Base-by-base conservation (phyloP, 306 rosid species). In the Prunus dulcis region DNA sequence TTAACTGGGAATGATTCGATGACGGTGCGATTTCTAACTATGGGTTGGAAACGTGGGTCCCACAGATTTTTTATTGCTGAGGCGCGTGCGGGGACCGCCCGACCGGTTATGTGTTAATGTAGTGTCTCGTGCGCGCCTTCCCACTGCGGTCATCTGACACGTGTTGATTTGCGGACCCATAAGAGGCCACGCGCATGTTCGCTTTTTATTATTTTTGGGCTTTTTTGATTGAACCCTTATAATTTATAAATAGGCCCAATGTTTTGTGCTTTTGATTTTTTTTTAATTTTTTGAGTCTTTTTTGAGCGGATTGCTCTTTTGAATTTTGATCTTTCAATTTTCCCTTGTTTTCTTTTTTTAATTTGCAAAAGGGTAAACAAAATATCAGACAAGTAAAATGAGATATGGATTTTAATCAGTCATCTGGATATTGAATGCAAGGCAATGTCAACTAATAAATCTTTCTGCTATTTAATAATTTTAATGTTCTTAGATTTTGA, bases 1-100 rank as follows among this genome's bases (percentile, higher is more conserved):
- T 86, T 82, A 72, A 67, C 79, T 58, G 43, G 76, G 55, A 28
- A 38, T 3, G 34, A 46, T 51, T 71, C 66, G 53, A 58, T 22
- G 32, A 56, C 58, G 70, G 75, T 58, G 66, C 23, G 20, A 20
- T 50, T 71, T 75, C 75, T 67, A 74, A 84, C 87, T 73, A 43
- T 81, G 81, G 81, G 86, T 87, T 66, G 27, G 15, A 8, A 27
- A 19, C 67, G 52, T 70, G 83, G 80, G 82, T 30, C 86, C 76
- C 76, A 11, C 52, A 12, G 15, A 43, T 34, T 65, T 17, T 66
- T 65, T 18, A 14, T 53, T 67, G 41, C 11, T 34, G 9, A 1
- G 46, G 61, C 65, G 38, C 66, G 25, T 46, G 53, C 66, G 66
- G 76, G 51, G 64, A 55, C 75, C 64, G 32, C 15, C 41, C 23